phyloP scores from a whole-genome alignment of 1,139 yeast genomes.

The Debaryomyces sp. region DNA sequence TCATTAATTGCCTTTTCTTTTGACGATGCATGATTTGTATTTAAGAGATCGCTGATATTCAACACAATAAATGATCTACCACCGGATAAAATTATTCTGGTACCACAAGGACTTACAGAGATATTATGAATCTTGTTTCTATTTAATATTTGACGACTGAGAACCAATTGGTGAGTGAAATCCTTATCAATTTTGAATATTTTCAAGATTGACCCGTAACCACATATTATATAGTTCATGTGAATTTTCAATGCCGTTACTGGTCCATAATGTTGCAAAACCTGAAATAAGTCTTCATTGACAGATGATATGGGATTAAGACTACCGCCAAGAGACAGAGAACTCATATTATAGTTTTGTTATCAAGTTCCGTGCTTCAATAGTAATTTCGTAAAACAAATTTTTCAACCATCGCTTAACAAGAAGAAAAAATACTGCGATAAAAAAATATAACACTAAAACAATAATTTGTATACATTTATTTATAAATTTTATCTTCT shows the following conservation, averaged over 20 bases:
- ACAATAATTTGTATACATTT: background rate
- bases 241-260: slow-evolving; percentile 63
- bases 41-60: slow-evolving; percentile 21
- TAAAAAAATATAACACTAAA: too few relatives aligned
- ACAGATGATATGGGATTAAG: slow-evolving; percentile 19
- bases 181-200: slow-evolving; percentile 46
- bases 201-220: slow-evolving; percentile 72
- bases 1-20: slow-evolving; percentile 62
- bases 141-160: slow-evolving; percentile 52
- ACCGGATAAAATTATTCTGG: slow-evolving; percentile 61
- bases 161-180: slow-evolving; percentile 39
- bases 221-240: slow-evolving; percentile 52
- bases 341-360: background rate
- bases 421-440: background rate
- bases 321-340: background rate
- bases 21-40: slow-evolving; percentile 8
- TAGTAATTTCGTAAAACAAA: background rate
- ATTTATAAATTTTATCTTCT: slow-evolving; percentile 1
- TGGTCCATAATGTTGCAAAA: slow-evolving; percentile 67
- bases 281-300: slow-evolving; percentile 23
- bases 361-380: background rate
- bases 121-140: slow-evolving; percentile 84
- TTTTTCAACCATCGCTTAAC: slow-evolving; percentile 6
- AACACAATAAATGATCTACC: slow-evolving; percentile 66
- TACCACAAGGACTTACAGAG: slow-evolving; percentile 32